Percentiles rank a stretch among this genome's conserved stretches.
phyloP scores from a whole-genome alignment of 2,329 filamentous ascomycete species.

The Pestalotiopsis sp. region DNA sequence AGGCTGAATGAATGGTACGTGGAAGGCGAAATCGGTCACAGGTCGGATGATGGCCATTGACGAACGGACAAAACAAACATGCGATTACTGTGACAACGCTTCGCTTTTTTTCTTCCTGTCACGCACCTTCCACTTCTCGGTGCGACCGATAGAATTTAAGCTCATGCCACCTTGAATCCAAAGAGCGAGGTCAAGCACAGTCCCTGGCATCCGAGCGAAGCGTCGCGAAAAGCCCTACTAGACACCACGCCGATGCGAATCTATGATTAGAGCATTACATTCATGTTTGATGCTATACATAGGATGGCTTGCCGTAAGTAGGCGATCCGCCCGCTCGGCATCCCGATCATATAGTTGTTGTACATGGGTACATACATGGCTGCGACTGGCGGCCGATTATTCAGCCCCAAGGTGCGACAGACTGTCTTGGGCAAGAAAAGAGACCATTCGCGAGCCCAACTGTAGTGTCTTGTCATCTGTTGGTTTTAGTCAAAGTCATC shows the following conservation, averaged over 20 bases:
- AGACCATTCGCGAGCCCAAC: neutral
- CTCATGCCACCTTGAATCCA: neutral
- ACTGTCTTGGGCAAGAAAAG: neutral
- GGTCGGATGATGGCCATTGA: too few relatives aligned
- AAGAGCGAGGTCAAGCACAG: neutral
- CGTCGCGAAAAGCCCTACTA: neutral
- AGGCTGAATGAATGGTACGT: too few relatives aligned
- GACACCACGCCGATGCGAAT: neutral
- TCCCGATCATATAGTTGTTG: neutral
- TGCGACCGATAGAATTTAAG: neutral
- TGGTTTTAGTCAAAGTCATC: neutral
- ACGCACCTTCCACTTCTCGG: neutral
- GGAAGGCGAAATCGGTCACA: too few relatives aligned
- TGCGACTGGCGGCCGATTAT: neutral
- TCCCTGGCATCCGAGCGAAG: neutral
- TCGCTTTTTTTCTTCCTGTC: neutral
- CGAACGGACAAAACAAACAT: too few relatives aligned
- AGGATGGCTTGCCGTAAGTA: neutral
- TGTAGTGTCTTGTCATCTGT: neutral
- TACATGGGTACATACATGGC: neutral
- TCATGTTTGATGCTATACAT: neutral
- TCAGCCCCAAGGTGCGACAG: neutral
- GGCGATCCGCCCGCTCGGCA: neutral
- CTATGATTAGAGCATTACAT: neutral
- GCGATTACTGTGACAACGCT: neutral